Evolutionary conservation across 139 green algal genomes (phyloP), one percentile per base, ranked within the genome.

Genomic region (Zygnema cylindricum): DNA sequence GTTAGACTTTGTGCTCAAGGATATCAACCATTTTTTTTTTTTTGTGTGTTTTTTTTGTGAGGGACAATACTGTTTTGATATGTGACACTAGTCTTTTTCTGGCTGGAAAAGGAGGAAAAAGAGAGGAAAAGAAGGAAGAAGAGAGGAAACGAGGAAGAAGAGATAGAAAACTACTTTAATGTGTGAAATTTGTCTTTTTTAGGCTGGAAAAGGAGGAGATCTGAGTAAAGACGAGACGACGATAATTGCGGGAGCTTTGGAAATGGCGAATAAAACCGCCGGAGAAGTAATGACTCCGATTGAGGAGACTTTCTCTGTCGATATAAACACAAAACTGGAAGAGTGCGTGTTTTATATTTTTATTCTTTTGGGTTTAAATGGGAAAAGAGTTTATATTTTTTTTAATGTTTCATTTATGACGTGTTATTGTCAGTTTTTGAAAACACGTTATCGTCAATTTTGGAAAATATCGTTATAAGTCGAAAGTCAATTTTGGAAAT

Each of bases 221-320:
- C 33, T 93, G n/a, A 88, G 78, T 21, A 32, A 55, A 3, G 82
- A 93, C 41, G 90, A 93, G 82, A 73, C 88, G 0, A 92, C 79
- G 11, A 93, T 93, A 88, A 93, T 93, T n/a, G 73, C 16, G 16
- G 90, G 90, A n/a, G 90, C 90, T 23, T 76, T 93, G 36, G 88
- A 93, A 21, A 76, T 93, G 1, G 25, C 39, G 30, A 83, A 82
- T 1, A 93, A 93, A 81, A 92, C 88, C 2, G 90, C 42, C 25
- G 77, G 42, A 0, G 32, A 91, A 55, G 90, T 79, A 21, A 93
- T 93, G 90, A 93, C 90, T 42, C 90, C 90, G 33, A 69, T 93
- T 35, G 57, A 43, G 22, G 75, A 42, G 63, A 87, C 69, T 36
- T 93, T 93, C 76, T 91, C 73, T 32, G 69, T 93, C 42, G 82